A percentile compares a stretch with the other conserved stretches of the same genome.
phyloP scores from a whole-genome alignment of 768 basidiomycete species.

The Trametes gibbosa region DNA sequence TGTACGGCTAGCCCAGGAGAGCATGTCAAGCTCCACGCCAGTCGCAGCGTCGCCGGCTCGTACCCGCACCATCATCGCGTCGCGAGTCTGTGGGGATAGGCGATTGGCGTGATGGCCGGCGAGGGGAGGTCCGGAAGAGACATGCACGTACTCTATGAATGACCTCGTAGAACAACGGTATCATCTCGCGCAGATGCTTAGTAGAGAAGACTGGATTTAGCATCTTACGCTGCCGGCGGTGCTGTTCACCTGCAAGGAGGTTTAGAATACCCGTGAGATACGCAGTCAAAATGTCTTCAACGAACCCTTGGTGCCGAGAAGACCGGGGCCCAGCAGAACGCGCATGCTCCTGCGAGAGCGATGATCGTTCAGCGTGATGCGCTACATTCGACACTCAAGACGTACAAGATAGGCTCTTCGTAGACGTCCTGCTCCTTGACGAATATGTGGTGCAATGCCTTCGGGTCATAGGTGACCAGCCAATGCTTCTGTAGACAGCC shows the following conservation, averaged over 20 bases:
- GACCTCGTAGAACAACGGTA: slow-evolving; percentile 44
- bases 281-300: no score
- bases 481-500: slow-evolving; percentile 25
- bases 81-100: slow-evolving; percentile 11
- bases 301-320: slow-evolving; percentile 1
- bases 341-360: slow-evolving; percentile 1
- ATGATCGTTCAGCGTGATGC: background rate
- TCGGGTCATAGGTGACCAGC: slow-evolving; percentile 43
- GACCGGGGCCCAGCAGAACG: slow-evolving; percentile 11
- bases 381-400: background rate
- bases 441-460: slow-evolving; percentile 44
- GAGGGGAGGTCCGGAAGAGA: no score
- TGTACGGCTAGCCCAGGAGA: slow-evolving; percentile 39
- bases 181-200: slow-evolving; percentile 42
- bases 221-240: slow-evolving; percentile 49
- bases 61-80: slow-evolving; percentile 13
- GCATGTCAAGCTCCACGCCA: slow-evolving; percentile 23
- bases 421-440: slow-evolving; percentile 37
- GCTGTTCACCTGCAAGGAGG: slow-evolving; percentile 27
- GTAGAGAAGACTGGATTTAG: slow-evolving; percentile 48
- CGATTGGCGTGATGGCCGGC: no score
- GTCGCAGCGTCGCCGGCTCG: background rate
- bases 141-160: slow-evolving; percentile 38
- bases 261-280: no score
- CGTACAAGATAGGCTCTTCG: slow-evolving; percentile 15